Base-by-base conservation (phyloP, 176 grass and related monocot genomes). In the Panicum miliaceum region DNA sequence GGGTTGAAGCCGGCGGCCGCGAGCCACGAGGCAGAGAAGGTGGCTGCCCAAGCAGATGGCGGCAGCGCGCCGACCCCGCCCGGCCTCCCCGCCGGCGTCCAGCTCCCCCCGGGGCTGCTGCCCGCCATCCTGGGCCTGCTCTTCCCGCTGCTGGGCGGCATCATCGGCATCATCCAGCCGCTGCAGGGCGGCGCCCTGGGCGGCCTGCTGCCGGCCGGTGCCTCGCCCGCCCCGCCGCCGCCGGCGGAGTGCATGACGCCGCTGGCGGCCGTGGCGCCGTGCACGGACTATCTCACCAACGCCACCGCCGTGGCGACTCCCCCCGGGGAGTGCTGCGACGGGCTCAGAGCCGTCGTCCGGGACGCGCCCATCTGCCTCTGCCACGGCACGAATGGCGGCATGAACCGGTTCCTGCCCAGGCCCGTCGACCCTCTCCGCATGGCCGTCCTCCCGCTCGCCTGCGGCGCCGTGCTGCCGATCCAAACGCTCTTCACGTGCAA, bases 241-340 rank as follows among this genome's bases (percentile, higher is more conserved):
- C 76, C 58, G 41, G 3, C 15, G 4, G 76, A 78, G 76, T 78
- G 76, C 76, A 78, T 64, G 76, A 78, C 58, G 59, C 76, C 76
- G 41, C 76, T 78, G 25, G 0, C 6, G 0, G 9, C 23, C 6
- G 12, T 78, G 76, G 0, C 46, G 40, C 40, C 57, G 76, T 78
- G 68, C 68, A 32, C 18, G 68, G 68, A 34, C 81, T 73, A 72
- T 38, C 68, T 72, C 25, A 72, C 40, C 52, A 82, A 71, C 40
- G 2, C 32, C 18, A 72, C 80, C 18, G 72, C 80, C 9, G 78
- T 64, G 41, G 22, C 38, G 74, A 46, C 76, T n/a, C 76, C 76
- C n/a, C 57, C 76, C n/a, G 40, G 76, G 13, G 57, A 45, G 76
- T 64, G 76, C 76, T 64, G 76, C 76, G 76, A 78, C 76, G 58